phyloP scores from a whole-genome alignment of 176 grass and related monocot species.

The Dendrocalamus sinicus region DNA sequence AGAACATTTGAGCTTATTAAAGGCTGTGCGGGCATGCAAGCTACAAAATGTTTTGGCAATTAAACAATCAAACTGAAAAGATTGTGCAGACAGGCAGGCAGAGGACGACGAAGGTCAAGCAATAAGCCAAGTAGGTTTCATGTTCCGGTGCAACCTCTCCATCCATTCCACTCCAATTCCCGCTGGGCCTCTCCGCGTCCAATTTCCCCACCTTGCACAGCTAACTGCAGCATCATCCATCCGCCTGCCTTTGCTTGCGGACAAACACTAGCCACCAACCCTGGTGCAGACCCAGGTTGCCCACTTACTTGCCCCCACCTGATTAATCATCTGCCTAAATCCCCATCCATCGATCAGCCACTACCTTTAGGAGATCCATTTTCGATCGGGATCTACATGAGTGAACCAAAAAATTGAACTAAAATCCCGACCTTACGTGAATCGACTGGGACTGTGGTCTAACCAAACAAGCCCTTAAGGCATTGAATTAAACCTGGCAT shows the following conservation, averaged over 20 bases:
- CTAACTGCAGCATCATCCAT: neutral
- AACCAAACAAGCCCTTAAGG: neutral
- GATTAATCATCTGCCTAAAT: neutral
- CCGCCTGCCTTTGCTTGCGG: slow-evolving; percentile 37
- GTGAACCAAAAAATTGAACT: no score
- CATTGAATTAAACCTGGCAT: neutral
- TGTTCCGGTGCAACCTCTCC: slow-evolving; percentile 18
- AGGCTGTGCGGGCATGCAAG: neutral
- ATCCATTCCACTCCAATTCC: neutral
- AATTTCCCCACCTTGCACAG: neutral
- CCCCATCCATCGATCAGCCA: neutral
- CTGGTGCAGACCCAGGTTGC: neutral
- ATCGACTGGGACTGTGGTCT: no score
- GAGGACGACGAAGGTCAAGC: neutral
- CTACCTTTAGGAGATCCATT: neutral
- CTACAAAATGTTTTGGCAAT: neutral
- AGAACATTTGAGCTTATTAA: neutral
- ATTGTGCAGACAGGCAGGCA: neutral
- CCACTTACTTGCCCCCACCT: neutral
- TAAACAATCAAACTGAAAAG: neutral
- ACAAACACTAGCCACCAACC: slow-evolving; percentile 35
- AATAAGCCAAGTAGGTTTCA: slow-evolving; percentile 42
- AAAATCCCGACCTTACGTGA: no score
- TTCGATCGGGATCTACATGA: no score
- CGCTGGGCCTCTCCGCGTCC: neutral